phyloP scores from a whole-genome alignment of 2,329 filamentous ascomycete genomes.

The Parastagonospora nodorum region DNA sequence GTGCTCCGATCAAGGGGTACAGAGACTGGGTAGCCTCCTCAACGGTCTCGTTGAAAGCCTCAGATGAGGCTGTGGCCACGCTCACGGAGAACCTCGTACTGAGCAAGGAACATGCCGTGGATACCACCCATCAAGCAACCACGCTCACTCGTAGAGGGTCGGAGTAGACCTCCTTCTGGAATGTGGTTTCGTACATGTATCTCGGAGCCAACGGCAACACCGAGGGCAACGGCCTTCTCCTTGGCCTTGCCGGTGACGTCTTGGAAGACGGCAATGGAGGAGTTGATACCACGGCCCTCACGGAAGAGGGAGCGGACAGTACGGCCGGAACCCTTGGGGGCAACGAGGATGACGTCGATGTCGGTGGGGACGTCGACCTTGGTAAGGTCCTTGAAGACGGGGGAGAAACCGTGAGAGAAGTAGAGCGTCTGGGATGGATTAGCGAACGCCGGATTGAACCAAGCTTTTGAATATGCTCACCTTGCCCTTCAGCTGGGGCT shows the following conservation, averaged over 20 bases:
- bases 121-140: conserved; percentile 99
- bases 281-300: conserved; percentile 99
- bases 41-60: conserved; percentile 99
- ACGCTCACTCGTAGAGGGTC: conserved; percentile 99
- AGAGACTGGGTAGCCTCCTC: conserved; percentile 98
- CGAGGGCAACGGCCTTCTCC: conserved; percentile 96
- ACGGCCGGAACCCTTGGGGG: conserved; percentile 98
- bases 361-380: conserved; percentile 95
- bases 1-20: conserved; percentile 94
- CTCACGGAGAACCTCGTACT: conserved; percentile 99
- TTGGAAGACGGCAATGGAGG: conserved; percentile 96
- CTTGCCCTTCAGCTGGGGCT: conserved; percentile 99
- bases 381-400: conserved; percentile 99
- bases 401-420: conserved; percentile 99
- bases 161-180: conserved; percentile 99
- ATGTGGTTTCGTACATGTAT: conserved; percentile 99
- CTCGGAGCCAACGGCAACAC: conserved; percentile 95
- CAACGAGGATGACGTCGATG: conserved; percentile 99
- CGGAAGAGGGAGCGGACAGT: conserved; percentile 99
- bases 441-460: conserved; percentile 16
- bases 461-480: conserved; percentile 53
- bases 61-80: conserved; percentile 94
- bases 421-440: conserved; percentile 77
- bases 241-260: conserved; percentile 97
- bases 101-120: conserved; percentile 99